Evolutionary conservation across 2,329 filamentous ascomycete genomes (phyloP).

Genomic region (Venturia carpophila): DNA sequence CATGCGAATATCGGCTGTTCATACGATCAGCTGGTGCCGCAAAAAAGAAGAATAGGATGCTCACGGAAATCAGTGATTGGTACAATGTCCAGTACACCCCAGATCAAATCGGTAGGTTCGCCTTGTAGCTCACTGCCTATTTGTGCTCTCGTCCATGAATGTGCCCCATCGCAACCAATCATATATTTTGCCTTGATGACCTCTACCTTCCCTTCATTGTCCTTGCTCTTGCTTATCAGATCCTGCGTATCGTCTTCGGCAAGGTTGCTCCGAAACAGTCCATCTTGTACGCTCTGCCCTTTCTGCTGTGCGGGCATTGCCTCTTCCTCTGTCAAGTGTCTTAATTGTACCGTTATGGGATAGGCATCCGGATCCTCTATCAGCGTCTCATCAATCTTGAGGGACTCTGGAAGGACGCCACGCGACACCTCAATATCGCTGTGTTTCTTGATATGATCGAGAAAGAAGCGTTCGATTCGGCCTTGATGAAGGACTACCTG

Average conservation of each 20-base stretch:
- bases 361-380: slow-evolving; percentile 46
- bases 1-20: slow-evolving; percentile 46
- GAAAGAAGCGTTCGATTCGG: slow-evolving; percentile 59
- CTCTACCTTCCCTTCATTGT: slow-evolving; percentile 33
- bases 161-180: slow-evolving; percentile 61
- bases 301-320: slow-evolving; percentile 42
- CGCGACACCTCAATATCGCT: slow-evolving; percentile 52
- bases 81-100: slow-evolving; percentile 41
- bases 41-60: slow-evolving; percentile 17
- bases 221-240: slow-evolving; percentile 36
- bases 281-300: slow-evolving; percentile 36
- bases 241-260: slow-evolving; percentile 50
- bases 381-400: slow-evolving; percentile 47
- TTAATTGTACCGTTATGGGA: slow-evolving; percentile 53
- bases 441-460: slow-evolving; percentile 51
- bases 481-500: slow-evolving; percentile 65
- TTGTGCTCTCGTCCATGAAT: slow-evolving; percentile 55
- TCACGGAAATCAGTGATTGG: slow-evolving; percentile 50
- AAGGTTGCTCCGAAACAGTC: slow-evolving; percentile 54
- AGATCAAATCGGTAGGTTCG: slow-evolving; percentile 47
- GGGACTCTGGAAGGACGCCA: slow-evolving; percentile 48
- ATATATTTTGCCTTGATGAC: slow-evolving; percentile 53
- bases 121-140: slow-evolving; percentile 50
- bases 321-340: slow-evolving; percentile 51
- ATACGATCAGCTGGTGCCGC: slow-evolving; percentile 18